A percentile compares a stretch with the other conserved stretches of the same genome.
Evolutionary conservation across 176 grass and related monocot species (phyloP).

Genomic region (Cocos nucifera): DNA sequence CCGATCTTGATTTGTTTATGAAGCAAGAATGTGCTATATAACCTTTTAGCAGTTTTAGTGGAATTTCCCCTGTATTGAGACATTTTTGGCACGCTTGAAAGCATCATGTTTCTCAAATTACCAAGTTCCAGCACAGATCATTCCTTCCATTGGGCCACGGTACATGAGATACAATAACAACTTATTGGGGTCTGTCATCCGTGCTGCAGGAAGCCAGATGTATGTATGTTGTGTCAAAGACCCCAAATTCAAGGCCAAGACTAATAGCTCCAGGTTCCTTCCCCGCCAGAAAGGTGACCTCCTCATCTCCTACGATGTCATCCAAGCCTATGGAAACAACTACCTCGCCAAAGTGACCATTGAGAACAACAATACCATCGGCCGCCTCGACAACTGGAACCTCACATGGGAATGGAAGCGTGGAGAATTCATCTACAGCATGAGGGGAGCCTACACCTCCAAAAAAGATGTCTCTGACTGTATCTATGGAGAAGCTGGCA

Average conservation of each 20-base stretch:
- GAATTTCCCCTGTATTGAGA: too few relatives aligned
- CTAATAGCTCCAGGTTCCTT: constrained; percentile 32
- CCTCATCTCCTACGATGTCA: constrained; percentile 76
- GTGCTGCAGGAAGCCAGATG: constrained; percentile 46
- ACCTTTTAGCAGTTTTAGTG: too few relatives aligned
- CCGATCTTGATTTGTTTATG: too few relatives aligned
- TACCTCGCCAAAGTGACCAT: constrained; percentile 80
- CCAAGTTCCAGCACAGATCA: too few relatives aligned
- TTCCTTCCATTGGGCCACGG: too few relatives aligned
- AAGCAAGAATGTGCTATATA: too few relatives aligned
- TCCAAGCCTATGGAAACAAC: constrained; percentile 53
- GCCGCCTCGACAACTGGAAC: constrained; percentile 92
- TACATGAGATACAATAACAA: too few relatives aligned
- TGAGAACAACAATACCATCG: constrained; percentile 80
- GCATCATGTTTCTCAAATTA: too few relatives aligned
- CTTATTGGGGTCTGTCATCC: too few relatives aligned
- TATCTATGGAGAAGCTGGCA: constrained; percentile 52
- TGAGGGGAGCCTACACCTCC: constrained; percentile 79
- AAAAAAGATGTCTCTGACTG: constrained; percentile 51
- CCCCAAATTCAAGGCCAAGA: constrained; percentile 47
- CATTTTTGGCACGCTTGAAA: too few relatives aligned
- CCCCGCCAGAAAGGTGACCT: constrained; percentile 57
- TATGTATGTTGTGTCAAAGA: constrained; percentile 78
- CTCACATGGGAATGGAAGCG: constrained; percentile 97
- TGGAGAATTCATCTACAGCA: constrained; percentile 73